Conservation (phyloP, 768 basidiomycete genomes). For the Podaxis sp. region DNA sequence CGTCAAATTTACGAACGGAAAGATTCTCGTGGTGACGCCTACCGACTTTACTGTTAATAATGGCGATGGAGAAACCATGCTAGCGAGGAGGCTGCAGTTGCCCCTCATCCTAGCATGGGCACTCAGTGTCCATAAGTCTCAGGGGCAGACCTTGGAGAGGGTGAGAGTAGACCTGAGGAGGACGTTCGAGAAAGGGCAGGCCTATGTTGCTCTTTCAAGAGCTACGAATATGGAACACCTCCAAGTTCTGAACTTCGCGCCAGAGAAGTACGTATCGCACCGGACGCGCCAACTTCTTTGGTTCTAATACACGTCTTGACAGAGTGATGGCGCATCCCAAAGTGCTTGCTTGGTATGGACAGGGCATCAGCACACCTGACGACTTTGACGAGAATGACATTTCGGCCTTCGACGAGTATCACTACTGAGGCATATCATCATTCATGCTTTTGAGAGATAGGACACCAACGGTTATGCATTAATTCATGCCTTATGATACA, state of each 20-base stretch:
- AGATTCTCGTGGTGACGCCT: constrained; percentile 47
- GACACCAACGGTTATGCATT: not conserved
- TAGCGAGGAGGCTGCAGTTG: constrained; percentile 52
- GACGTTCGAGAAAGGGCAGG: constrained; percentile 82
- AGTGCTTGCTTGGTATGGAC: constrained; percentile 56
- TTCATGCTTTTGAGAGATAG: not conserved
- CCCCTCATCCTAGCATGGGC: constrained; percentile 89
- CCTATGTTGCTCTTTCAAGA: constrained; percentile 72
- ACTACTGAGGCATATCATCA: not conserved
- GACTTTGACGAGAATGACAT: constrained; percentile 24
- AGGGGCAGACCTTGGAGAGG: constrained; percentile 60
- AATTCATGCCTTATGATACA: constrained; percentile 3
- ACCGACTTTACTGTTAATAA: constrained; percentile 64
- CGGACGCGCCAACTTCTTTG: not conserved
- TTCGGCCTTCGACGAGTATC: constrained; percentile 1
- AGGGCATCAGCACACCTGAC: not conserved
- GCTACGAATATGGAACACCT: constrained; percentile 65
- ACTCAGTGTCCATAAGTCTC: constrained; percentile 84
- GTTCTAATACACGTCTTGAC: constrained; percentile 5
- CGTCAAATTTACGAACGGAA: constrained; percentile 54
- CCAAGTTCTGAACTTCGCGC: constrained; percentile 63
- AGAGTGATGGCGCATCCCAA: constrained; percentile 67
- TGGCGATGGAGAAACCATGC: constrained; percentile 47
- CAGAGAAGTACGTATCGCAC: constrained; percentile 44
- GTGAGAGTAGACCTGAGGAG: constrained; percentile 75